phyloP scores from a whole-genome alignment of 169 alveolate species.

The Cryptosporidium xiaoi region DNA sequence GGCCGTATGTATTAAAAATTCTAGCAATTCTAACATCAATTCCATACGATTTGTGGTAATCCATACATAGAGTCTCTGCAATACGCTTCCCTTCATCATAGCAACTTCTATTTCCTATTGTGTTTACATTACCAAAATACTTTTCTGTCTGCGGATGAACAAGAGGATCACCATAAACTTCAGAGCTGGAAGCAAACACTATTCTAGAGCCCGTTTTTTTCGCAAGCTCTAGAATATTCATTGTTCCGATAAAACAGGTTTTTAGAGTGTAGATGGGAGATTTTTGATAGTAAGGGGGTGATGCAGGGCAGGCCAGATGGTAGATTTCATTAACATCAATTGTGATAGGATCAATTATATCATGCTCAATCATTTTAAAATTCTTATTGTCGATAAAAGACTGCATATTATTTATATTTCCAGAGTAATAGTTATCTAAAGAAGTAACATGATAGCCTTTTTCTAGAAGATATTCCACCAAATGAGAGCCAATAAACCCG shows the following conservation, averaged over 20 bases:
- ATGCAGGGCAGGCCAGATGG: slow-evolving; percentile 84
- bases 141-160: slow-evolving; percentile 82
- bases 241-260: slow-evolving; percentile 81
- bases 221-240: slow-evolving; percentile 80
- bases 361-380: slow-evolving; percentile 79
- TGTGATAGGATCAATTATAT: slow-evolving; percentile 76
- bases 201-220: slow-evolving; percentile 79
- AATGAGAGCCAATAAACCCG: slow-evolving; percentile 83
- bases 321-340: slow-evolving; percentile 82
- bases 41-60: slow-evolving; percentile 77
- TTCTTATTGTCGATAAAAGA: slow-evolving; percentile 77
- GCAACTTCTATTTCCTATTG: slow-evolving; percentile 83
- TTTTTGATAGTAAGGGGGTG: slow-evolving; percentile 83
- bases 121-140: slow-evolving; percentile 83
- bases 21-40: slow-evolving; percentile 82
- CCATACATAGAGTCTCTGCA: slow-evolving; percentile 83
- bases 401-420: slow-evolving; percentile 75
- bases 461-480: slow-evolving; percentile 78
- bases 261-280: slow-evolving; percentile 81
- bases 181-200: slow-evolving; percentile 82
- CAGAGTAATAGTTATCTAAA: slow-evolving; percentile 81
- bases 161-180: slow-evolving; percentile 84
- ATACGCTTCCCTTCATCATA: slow-evolving; percentile 85
- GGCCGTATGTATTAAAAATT: slow-evolving; percentile 84
- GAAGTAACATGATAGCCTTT: slow-evolving; percentile 80